Evolutionary conservation across 139 green algal species (phyloP).

Genomic region (Spirogloea muscicola): DNA sequence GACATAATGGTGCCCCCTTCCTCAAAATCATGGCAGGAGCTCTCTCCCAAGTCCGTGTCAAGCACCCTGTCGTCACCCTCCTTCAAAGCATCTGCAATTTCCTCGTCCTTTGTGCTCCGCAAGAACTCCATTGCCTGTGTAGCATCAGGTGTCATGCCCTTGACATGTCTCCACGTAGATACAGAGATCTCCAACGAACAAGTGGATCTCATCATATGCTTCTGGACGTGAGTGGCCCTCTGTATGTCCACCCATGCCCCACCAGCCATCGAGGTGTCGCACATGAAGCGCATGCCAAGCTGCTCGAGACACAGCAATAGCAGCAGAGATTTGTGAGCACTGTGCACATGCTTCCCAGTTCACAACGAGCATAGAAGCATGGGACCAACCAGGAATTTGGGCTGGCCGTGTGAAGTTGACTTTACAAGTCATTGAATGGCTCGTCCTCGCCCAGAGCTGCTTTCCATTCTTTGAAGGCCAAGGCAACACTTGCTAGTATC

Average conservation of each 20-base stretch:
- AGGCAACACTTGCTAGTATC: neutral
- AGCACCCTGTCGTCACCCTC: too few species aligned
- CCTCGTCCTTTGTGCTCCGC: too few species aligned
- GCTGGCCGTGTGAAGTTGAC: neutral
- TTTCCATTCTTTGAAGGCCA: neutral
- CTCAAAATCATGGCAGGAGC: too few species aligned
- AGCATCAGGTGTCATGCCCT: neutral
- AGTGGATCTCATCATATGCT: neutral
- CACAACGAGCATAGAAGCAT: neutral
- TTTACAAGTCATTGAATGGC: neutral
- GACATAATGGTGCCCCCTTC: too few species aligned
- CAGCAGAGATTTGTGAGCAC: neutral
- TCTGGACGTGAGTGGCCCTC: too few species aligned
- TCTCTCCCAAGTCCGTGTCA: too few species aligned
- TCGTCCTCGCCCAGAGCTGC: neutral
- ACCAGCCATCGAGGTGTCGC: constrained; percentile 22
- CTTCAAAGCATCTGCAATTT: too few species aligned
- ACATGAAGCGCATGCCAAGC: constrained; percentile 36
- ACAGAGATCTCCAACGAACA: neutral
- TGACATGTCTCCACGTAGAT: neutral
- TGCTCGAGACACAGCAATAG: neutral
- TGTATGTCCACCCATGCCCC: constrained; percentile 19
- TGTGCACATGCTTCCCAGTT: neutral
- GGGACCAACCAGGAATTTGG: neutral
- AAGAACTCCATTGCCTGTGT: constrained; percentile 12